Evolutionary conservation across 768 basidiomycete genomes (phyloP).

Genomic region (Boletellus sp.): DNA sequence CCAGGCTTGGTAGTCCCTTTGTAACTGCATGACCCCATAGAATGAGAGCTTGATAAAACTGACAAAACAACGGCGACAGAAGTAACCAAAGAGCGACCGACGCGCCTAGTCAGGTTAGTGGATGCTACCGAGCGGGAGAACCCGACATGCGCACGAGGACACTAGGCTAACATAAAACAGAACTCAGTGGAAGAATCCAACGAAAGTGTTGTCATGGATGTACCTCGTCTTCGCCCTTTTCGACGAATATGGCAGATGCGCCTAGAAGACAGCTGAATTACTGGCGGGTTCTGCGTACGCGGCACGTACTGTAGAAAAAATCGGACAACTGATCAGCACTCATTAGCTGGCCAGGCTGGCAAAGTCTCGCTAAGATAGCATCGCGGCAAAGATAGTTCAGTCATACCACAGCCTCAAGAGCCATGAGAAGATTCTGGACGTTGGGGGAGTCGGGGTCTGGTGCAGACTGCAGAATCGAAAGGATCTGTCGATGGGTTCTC

Average conservation of each 20-base stretch:
- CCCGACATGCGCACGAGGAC: conserved; percentile 21
- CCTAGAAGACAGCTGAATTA: conserved; percentile 34
- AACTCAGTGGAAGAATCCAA: conserved; percentile 6
- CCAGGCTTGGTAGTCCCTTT: conserved; percentile 67
- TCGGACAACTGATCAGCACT: conserved; percentile 59
- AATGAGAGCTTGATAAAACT: conserved; percentile 77
- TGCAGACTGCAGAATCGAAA: conserved; percentile 42
- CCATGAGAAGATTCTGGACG: conserved; percentile 43
- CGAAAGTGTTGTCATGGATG: conserved; percentile 4
- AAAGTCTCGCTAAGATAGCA: conserved; percentile 15
- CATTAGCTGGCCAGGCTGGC: conserved; percentile 47
- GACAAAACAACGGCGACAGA: conserved; percentile 72
- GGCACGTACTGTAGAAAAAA: conserved; percentile 45
- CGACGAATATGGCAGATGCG: conserved; percentile 54
- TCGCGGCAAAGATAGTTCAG: conserved; percentile 8
- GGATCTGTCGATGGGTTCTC: conserved; percentile 49
- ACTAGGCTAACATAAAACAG: conserved; percentile 17
- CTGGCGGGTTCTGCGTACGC: background rate
- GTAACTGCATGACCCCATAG: conserved; percentile 62
- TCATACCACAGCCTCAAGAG: conserved; percentile 41
- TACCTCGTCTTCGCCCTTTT: conserved; percentile 57
- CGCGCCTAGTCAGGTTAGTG: conserved; percentile 44
- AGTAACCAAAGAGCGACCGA: conserved; percentile 78
- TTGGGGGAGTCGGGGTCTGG: conserved; percentile 43
- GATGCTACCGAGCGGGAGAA: conserved; percentile 8